A percentile compares a stretch with the other conserved stretches of the same genome.
These are phyloP conservation scores for Blastobotrys illinoisensis DNA, from an alignment of 1,139 yeast genomes.

Conservation along the genomic window DNA sequence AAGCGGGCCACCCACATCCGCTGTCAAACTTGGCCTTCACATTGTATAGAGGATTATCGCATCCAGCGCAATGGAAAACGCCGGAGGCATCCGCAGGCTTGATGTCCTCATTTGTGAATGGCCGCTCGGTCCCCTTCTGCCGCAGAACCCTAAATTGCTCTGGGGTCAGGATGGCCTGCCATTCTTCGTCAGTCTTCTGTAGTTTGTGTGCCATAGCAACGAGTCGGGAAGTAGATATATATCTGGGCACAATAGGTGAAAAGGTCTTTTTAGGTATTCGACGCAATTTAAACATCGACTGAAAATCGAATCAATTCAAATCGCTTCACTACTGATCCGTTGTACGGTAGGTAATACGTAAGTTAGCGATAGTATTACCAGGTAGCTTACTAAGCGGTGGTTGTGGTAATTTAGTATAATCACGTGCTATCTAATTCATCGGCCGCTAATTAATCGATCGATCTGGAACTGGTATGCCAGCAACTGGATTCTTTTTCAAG, in stretches of 20 bases:
- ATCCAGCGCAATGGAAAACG: conserved; percentile 77
- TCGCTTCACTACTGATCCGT: neutral
- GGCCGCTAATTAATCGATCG: no score
- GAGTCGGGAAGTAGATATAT: neutral
- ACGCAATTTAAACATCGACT: neutral
- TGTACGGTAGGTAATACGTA: no score
- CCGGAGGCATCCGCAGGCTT: conserved; percentile 40
- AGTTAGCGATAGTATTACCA: no score
- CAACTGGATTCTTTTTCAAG: no score
- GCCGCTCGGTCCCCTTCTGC: conserved; percentile 78
- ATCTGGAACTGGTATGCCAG: no score
- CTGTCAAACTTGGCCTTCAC: conserved; percentile 79
- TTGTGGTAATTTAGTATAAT: neutral
- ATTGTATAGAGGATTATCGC: conserved; percentile 70
- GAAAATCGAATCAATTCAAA: neutral
- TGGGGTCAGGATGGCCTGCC: conserved; percentile 76
- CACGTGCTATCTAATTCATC: neutral
- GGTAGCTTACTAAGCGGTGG: no score
- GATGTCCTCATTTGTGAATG: conserved; percentile 47
- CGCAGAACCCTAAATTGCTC: conserved; percentile 76
- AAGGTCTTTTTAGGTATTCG: neutral
- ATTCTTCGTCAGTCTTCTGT: conserved; percentile 54
- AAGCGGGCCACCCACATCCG: conserved; percentile 98
- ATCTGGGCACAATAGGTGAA: neutral
- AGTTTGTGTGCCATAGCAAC: conserved; percentile 4